Evolutionary conservation across 208 protist species (phyloP), one percentile per base, ranked within the genome.

Genomic region (Vickermania spadyakhi): DNA sequence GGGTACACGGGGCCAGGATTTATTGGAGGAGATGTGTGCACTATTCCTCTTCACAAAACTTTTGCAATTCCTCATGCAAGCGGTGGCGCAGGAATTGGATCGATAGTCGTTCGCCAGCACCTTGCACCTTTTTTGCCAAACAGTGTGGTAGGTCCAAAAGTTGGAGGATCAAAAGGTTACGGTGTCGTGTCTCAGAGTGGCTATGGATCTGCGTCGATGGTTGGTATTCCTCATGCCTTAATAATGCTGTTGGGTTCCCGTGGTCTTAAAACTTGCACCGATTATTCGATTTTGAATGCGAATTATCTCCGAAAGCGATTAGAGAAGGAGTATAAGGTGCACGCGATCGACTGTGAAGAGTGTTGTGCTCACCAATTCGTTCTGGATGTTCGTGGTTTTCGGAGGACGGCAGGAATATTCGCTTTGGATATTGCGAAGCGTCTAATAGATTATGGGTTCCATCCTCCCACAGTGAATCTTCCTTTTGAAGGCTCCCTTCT

Each of bases 21-120:
- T 66, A 89, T 98, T 62, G 97, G 97, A 45, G 97, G 96, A 0
- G 98, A 99, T 71, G 97, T 99, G 21, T 98, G 96, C 74, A 97
- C 99, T 67, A 79, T 99, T 31, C 99, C 99, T 81, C 79, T 99
- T 29, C 98, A 99, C 91, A 99, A 99, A 83, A 99, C 98, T n/a
- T 99, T 99, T 80, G 85, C 81, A 59, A 97, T 98, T 65, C 95
- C 96, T 14, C 96, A 98, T 74, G 87, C 84, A 70, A 97, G 97
- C 66, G 98, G 98, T 58, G 98, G 98, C 30, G 97, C 98, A 2
- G 97, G 97, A 45, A 89, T 98, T 68, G 98, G 97, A 21, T 97
- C 97, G 55, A 99, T 99, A 60, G 91, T 94, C 23, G 96, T 99
- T 14, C 74, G 74, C 18, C 70, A 78, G 50, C 93, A 98, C 67